A percentile compares a stretch with the other conserved stretches of the same genome.
Conservation (phyloP, 2,329 filamentous ascomycete genomes). For the Cordyceps tenuipes region DNA sequence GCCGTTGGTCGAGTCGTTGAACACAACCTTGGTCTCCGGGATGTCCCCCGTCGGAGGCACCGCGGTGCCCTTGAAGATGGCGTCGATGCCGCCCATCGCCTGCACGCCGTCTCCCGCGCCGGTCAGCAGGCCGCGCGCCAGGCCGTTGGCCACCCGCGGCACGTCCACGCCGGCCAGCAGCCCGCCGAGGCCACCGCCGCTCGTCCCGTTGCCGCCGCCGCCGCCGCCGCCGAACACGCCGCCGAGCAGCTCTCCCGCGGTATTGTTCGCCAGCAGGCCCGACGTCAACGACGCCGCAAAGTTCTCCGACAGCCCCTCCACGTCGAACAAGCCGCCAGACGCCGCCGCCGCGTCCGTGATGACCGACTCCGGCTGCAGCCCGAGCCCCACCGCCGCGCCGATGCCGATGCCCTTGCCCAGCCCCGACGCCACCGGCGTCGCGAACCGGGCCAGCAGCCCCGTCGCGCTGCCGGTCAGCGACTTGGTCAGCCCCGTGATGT, state of each 20-base stretch:
- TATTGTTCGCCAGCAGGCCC: conserved; percentile 26
- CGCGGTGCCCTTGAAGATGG: conserved; percentile 23
- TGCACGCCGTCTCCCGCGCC: conserved; percentile 27
- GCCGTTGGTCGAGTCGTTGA: conserved; percentile 28
- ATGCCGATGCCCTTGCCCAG: conserved; percentile 22
- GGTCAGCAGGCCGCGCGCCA: conserved; percentile 26
- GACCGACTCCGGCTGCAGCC: conserved; percentile 19
- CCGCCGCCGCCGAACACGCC: background rate
- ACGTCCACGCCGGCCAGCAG: conserved; percentile 18
- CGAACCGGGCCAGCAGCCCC: conserved; percentile 10
- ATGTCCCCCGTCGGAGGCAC: conserved; percentile 14
- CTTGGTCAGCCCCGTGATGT: conserved; percentile 12
- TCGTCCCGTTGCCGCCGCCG: background rate
- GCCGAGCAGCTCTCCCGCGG: conserved; percentile 18
- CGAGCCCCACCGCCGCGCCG: conserved; percentile 21
- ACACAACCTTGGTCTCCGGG: conserved; percentile 20
- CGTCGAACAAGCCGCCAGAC: conserved; percentile 7
- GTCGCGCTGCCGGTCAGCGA: background rate
- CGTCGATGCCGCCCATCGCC: conserved; percentile 24
- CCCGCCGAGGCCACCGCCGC: background rate
- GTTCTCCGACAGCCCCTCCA: conserved; percentile 17
- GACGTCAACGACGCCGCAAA: conserved; percentile 23
- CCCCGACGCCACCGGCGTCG: conserved; percentile 18
- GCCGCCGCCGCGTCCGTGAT: background rate
- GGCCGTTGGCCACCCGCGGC: conserved; percentile 24